Conservation (phyloP, 2,329 filamentous ascomycete species). For the Colletotrichum siamense region DNA sequence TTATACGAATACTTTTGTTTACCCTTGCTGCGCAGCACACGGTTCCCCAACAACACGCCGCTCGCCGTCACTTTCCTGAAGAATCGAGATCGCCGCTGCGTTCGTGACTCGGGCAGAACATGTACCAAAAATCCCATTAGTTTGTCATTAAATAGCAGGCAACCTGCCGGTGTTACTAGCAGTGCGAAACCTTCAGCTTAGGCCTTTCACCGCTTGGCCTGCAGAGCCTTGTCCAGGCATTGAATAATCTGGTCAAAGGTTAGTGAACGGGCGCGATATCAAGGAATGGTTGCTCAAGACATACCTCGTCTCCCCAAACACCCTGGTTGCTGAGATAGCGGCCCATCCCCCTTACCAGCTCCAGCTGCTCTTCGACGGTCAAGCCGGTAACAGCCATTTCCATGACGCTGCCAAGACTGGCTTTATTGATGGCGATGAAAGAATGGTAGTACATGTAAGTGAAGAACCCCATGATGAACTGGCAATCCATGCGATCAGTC, state of each 20-base stretch:
- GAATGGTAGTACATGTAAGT: conserved; percentile 98
- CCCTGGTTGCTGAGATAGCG: conserved; percentile 71
- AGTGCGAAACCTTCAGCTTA: neutral
- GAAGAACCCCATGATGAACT: conserved; percentile 99
- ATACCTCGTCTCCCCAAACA: conserved; percentile 44
- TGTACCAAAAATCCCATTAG: conserved; percentile 15
- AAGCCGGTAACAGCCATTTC: conserved; percentile 93
- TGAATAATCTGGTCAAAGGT: conserved; percentile 32
- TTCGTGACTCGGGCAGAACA: neutral
- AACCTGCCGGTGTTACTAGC: neutral
- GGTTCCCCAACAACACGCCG: neutral
- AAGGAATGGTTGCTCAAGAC: conserved; percentile 37
- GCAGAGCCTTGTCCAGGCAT: conserved; percentile 37
- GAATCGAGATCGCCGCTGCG: neutral
- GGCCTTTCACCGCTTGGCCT: conserved; percentile 26
- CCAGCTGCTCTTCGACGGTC: conserved; percentile 85
- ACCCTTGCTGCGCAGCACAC: neutral
- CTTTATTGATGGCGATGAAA: conserved; percentile 90
- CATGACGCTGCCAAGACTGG: conserved; percentile 84
- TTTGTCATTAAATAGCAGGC: conserved; percentile 20
- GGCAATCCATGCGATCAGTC: conserved; percentile 98
- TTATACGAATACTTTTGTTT: conserved; percentile 19
- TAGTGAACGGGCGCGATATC: neutral
- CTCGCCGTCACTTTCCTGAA: neutral
- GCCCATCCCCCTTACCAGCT: conserved; percentile 71